These are phyloP conservation scores for Bryum argenteum DNA, from an alignment of 225 moss, liverwort and hornwort genomes.

Conservation along the genomic window DNA sequence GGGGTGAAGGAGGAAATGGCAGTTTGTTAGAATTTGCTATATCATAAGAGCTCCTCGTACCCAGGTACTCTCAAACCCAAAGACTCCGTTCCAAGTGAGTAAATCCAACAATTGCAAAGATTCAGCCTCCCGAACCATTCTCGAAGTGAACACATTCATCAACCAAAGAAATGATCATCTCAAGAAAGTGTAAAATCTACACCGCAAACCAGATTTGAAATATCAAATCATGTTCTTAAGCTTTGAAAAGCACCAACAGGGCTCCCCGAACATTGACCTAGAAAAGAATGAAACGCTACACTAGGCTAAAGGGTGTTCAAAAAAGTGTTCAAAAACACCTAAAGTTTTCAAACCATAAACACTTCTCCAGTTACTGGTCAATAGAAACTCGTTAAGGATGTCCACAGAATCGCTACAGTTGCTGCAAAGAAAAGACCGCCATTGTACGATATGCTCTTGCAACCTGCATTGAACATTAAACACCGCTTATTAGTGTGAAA, in stretches of 20 bases:
- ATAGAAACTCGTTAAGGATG: conserved; percentile 18
- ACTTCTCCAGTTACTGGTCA: not conserved
- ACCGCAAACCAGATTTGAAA: not conserved
- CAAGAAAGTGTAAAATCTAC: not conserved
- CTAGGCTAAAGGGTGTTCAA: not conserved
- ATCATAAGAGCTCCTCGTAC: too few species aligned
- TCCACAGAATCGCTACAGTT: conserved; percentile 31
- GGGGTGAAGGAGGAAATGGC: too few species aligned
- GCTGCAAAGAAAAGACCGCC: conserved; percentile 18
- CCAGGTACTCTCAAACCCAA: too few species aligned
- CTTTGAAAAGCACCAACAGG: not conserved
- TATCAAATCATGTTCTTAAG: not conserved
- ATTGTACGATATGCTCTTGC: conserved; percentile 15
- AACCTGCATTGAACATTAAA: conserved; percentile 29
- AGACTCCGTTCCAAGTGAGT: too few species aligned
- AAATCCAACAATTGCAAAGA: too few species aligned
- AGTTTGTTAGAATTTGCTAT: too few species aligned
- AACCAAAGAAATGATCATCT: not conserved
- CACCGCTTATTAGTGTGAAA: not conserved
- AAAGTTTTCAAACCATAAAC: not conserved
- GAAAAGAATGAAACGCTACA: not conserved
- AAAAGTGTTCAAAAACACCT: not conserved
- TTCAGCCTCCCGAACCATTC: too few species aligned
- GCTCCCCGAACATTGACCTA: not conserved
- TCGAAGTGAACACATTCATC: too few species aligned